Percentiles rank a stretch among this genome's conserved stretches.
phyloP scores from a whole-genome alignment of 371 early-diverging fungal genomes.

The Mortierella sp. region DNA sequence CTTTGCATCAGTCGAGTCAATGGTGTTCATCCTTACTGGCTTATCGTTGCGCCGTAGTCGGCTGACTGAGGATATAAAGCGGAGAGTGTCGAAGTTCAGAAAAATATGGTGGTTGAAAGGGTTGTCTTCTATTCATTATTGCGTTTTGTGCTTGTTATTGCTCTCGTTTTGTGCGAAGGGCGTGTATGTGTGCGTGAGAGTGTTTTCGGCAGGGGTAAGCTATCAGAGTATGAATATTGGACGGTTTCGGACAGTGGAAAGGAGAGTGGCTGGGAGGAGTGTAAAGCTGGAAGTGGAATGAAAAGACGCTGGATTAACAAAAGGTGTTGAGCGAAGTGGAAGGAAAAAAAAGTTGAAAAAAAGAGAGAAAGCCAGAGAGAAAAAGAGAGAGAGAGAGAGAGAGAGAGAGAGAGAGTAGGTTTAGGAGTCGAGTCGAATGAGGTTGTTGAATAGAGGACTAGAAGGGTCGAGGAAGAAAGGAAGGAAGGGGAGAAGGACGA shows the following conservation, averaged over 20 bases:
- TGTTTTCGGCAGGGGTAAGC: background rate
- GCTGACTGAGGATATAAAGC: background rate
- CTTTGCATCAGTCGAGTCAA: constrained; percentile 16
- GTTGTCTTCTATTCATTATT: background rate
- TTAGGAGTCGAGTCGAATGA: too few relatives aligned
- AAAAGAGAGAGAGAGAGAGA: background rate
- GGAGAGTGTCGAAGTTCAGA: background rate
- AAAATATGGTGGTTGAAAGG: constrained; percentile 8
- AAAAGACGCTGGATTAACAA: background rate
- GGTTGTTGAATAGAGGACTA: too few relatives aligned
- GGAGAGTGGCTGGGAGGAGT: background rate
- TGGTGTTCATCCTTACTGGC: constrained; percentile 24
- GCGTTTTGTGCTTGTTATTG: background rate
- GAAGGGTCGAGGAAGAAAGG: background rate
- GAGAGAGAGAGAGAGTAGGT: background rate
- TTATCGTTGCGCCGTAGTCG: constrained; percentile 6
- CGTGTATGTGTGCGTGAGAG: background rate
- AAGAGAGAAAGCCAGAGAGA: background rate
- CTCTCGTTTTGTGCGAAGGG: background rate
- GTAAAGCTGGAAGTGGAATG: constrained; percentile 1
- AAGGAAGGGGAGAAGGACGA: background rate
- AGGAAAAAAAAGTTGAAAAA: background rate
- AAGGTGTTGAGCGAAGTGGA: background rate
- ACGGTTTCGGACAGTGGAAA: constrained; percentile 8
- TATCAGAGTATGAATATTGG: background rate